phyloP scores from a whole-genome alignment of 2,329 filamentous ascomycete genomes.

The Colletotrichum limetticola region DNA sequence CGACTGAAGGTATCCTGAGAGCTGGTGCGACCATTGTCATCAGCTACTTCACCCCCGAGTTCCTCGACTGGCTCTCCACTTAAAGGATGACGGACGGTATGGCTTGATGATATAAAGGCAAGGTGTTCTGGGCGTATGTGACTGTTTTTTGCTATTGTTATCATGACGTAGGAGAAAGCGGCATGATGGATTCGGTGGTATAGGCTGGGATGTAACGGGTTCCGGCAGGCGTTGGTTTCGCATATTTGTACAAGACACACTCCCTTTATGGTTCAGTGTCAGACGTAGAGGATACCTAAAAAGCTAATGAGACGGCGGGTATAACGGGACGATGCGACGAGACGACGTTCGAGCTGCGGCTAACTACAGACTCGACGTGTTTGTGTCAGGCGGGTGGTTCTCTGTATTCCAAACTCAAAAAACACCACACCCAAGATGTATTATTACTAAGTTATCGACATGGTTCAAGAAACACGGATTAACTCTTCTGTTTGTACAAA shows the following conservation, averaged over 20 bases:
- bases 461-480: constrained; percentile 1
- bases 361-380: constrained; percentile 3
- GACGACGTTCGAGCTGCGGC: background rate
- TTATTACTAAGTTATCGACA: background rate
- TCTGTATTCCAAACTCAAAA: constrained; percentile 1
- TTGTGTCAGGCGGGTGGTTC: constrained; percentile 12
- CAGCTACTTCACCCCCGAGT: constrained; percentile 92
- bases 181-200: background rate
- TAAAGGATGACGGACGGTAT: constrained; percentile 39
- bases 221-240: constrained; percentile 19
- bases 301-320: constrained; percentile 14
- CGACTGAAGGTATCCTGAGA: constrained; percentile 90
- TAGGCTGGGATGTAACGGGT: background rate
- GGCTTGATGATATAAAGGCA: constrained; percentile 15
- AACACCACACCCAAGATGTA: background rate
- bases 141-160: background rate
- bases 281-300: constrained; percentile 23
- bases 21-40: constrained; percentile 94
- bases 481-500: background rate
- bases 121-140: constrained; percentile 24
- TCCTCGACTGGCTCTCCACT: constrained; percentile 73
- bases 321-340: constrained; percentile 19
- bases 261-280: constrained; percentile 8
- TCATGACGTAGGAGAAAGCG: background rate
- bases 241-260: constrained; percentile 2